Conservation (phyloP, 768 basidiomycete species). For the Suillus americanus region DNA sequence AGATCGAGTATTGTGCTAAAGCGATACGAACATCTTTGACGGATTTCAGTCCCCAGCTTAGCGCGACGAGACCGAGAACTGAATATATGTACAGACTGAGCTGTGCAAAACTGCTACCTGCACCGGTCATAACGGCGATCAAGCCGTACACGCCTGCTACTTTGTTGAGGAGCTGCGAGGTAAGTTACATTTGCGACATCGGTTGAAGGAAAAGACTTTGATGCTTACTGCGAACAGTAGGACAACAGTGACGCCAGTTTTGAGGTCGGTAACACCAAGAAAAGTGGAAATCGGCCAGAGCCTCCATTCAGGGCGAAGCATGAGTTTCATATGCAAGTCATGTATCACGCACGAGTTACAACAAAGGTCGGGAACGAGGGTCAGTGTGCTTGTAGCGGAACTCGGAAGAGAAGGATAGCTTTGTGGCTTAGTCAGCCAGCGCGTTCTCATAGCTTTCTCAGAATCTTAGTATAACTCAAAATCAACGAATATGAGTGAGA, state of each 20-base stretch:
- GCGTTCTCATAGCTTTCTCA: background rate
- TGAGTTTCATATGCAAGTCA: slow-evolving; percentile 66
- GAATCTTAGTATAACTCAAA: slow-evolving; percentile 7
- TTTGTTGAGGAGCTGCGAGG: slow-evolving; percentile 83
- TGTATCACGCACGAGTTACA: slow-evolving; percentile 21
- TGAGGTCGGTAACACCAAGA: slow-evolving; percentile 86
- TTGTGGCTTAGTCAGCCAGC: background rate
- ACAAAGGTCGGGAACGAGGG: background rate
- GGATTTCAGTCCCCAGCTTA: slow-evolving; percentile 87
- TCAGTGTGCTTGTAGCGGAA: background rate
- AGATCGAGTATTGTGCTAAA: slow-evolving; percentile 6
- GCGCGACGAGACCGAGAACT: slow-evolving; percentile 71
- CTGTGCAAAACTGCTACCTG: slow-evolving; percentile 92
- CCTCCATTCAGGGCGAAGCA: slow-evolving; percentile 79
- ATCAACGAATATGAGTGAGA: background rate
- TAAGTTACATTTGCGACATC: slow-evolving; percentile 12
- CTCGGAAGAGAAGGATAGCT: background rate
- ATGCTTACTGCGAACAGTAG: slow-evolving; percentile 83
- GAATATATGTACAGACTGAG: slow-evolving; percentile 94
- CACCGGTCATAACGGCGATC: slow-evolving; percentile 85
- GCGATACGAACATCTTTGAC: slow-evolving; percentile 73
- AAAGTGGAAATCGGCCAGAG: slow-evolving; percentile 83
- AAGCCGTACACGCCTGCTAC: slow-evolving; percentile 97
- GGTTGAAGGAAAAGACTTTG: background rate
- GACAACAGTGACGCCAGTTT: slow-evolving; percentile 87